Evolutionary conservation across 1,284 basidiomycete genomes (phyloP).

Genomic region (Trametes sp.): DNA sequence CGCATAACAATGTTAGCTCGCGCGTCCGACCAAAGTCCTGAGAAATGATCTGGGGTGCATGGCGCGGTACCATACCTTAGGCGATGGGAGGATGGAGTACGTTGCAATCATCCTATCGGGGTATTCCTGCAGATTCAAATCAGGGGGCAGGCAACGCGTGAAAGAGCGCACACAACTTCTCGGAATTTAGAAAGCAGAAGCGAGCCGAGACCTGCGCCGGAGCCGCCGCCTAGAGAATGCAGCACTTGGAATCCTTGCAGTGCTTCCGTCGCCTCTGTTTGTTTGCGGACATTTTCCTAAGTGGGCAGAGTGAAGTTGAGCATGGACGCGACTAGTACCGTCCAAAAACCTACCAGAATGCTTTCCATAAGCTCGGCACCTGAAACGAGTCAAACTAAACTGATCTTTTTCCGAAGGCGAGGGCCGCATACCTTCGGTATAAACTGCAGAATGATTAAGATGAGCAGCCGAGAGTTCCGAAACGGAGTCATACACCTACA

Average conservation of each 20-base stretch:
- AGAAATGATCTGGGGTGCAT: too few species aligned
- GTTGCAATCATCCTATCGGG: slow-evolving; percentile 95
- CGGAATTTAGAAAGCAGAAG: slow-evolving; percentile 86
- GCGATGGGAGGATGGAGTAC: slow-evolving; percentile 91
- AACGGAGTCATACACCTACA: slow-evolving; percentile 56
- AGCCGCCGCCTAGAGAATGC: slow-evolving; percentile 95
- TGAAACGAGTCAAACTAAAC: slow-evolving; percentile 37
- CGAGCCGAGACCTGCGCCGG: slow-evolving; percentile 87
- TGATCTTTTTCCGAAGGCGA: slow-evolving; percentile 8
- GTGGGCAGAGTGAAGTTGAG: too few species aligned
- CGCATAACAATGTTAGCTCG: neutral
- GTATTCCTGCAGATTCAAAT: slow-evolving; percentile 68
- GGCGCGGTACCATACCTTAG: slow-evolving; percentile 74
- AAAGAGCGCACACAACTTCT: slow-evolving; percentile 61
- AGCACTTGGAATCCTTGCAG: slow-evolving; percentile 95
- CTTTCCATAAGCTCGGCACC: slow-evolving; percentile 92
- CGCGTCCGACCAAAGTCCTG: neutral
- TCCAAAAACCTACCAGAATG: slow-evolving; percentile 64
- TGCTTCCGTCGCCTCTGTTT: slow-evolving; percentile 84
- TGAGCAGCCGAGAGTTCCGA: slow-evolving; percentile 1
- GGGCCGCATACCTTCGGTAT: slow-evolving; percentile 77
- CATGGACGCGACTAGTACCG: too few species aligned
- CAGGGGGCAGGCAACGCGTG: slow-evolving; percentile 41
- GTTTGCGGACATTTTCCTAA: slow-evolving; percentile 78
- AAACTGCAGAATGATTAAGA: slow-evolving; percentile 55